Evolutionary conservation across 169 alveolate genomes (phyloP), one percentile per base, ranked within the genome.

Genomic region (Plasmodium billcollinsi): DNA sequence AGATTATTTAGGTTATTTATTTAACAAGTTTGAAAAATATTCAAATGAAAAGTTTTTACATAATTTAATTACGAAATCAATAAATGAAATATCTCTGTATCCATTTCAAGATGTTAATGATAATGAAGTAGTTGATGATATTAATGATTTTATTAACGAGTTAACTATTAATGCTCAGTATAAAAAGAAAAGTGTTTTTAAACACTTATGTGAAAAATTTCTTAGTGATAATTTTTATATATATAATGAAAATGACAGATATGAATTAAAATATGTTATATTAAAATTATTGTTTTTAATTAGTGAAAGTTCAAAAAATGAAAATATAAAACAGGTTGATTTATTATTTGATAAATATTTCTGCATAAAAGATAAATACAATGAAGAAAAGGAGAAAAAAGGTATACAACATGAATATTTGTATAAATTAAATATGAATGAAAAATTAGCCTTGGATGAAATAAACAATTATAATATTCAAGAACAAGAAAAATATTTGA

Each of bases 81-180:
- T 86, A 70, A 86, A 86, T 72, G 92, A 86, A 86, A 86, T 86
- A 39, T 45, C 92, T 9, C 45, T 86, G 69, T 67, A 86, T 66
- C 92, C 92, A 24, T 86, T 86, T 54, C 92, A 86, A 86, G 92
- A 86, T 86, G 88, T 86, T 15, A 86, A 73, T 67, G 85, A 86
- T 14, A 86, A 56, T 65, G 92, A 86, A 71, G 88, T 86, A 14
- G 29, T 86, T 45, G 59, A 71, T 33, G 92, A 86, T 50, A 73
- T 86, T 45, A 86, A 86, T 15, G 88, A 49, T 11, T 86, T 21
- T 73, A 86, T 86, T 0, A 86, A 86, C 43, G 92, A 86, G 49
- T 21, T 86, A 33, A 86, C 76, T n/a, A 86, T 86, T 50, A 86
- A 73, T 86, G 92, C 88, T 26, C 69, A 86, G 43, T 86, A 86